Conservation (phyloP, 106 monocot genomes). For the Gastrodia elata region DNA sequence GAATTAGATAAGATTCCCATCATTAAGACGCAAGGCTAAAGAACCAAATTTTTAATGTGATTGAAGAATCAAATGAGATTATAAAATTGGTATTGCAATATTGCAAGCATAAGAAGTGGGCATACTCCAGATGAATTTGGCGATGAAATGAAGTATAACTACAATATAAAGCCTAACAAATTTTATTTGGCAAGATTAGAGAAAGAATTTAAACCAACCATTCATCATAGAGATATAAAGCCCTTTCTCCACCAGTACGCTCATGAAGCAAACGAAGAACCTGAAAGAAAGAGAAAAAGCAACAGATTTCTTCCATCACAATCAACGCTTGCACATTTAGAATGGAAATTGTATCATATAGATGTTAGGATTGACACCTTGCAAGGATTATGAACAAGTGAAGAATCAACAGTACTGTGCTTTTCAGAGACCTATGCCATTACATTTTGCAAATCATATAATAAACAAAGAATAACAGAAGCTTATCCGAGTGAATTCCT, state of each 20-base stretch:
- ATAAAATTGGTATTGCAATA: not conserved
- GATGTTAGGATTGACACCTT: conserved; percentile 39
- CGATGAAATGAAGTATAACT: not conserved
- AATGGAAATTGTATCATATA: not conserved
- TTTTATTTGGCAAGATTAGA: not conserved
- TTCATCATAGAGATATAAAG: conserved; percentile 72
- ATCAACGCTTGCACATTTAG: not conserved
- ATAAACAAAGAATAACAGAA: not conserved
- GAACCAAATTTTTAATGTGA: too few relatives aligned
- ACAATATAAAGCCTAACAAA: not conserved
- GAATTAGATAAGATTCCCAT: too few relatives aligned
- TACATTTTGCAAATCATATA: not conserved
- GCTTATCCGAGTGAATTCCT: not conserved
- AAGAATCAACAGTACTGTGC: conserved; percentile 29
- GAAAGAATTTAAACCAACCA: conserved; percentile 41
- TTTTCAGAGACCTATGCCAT: conserved; percentile 70
- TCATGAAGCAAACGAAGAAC: conserved; percentile 87
- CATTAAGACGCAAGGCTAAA: too few relatives aligned
- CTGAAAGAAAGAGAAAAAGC: conserved; percentile 25
- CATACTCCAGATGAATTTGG: not conserved
- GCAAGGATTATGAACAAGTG: conserved; percentile 21
- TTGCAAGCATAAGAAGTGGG: not conserved
- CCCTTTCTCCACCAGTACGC: conserved; percentile 48
- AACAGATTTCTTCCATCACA: not conserved
- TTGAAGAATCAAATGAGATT: not conserved